Percentiles rank a stretch among this genome's conserved stretches.
Conservation (phyloP, 805 yeast species). For the Alloascoidea africana region DNA sequence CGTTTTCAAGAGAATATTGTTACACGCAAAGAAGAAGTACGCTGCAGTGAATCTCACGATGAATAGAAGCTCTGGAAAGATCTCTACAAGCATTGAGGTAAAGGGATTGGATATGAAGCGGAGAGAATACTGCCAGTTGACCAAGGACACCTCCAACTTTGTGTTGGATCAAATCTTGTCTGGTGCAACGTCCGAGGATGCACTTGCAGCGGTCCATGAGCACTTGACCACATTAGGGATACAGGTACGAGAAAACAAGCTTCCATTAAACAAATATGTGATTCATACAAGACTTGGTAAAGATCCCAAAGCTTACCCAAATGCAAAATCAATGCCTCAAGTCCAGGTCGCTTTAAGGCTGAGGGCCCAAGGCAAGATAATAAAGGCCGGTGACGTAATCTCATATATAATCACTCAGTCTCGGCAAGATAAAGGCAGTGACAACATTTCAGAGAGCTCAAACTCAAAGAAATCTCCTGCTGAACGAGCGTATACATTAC, state of each 20-base stretch:
- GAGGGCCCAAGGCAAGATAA: constrained; percentile 69
- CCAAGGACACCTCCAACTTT: constrained; percentile 73
- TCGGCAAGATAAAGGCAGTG: constrained; percentile 20
- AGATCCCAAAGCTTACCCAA: constrained; percentile 75
- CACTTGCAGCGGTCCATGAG: constrained; percentile 53
- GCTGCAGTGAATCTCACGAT: constrained; percentile 68
- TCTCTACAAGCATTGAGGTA: constrained; percentile 56
- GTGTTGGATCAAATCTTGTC: constrained; percentile 59
- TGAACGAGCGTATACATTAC: constrained; percentile 72
- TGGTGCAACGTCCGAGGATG: constrained; percentile 66
- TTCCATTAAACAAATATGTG: constrained; percentile 52
- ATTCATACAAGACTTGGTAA: constrained; percentile 84
- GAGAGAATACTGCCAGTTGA: constrained; percentile 88
- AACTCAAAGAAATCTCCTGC: constrained; percentile 28
- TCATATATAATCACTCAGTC: constrained; percentile 64
- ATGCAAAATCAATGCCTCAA: constrained; percentile 63
- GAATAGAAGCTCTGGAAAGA: constrained; percentile 34
- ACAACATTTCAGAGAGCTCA: constrained; percentile 7
- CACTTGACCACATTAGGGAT: constrained; percentile 47
- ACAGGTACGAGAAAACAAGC: constrained; percentile 43
- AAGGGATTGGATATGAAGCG: constrained; percentile 96
- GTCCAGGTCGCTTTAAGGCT: constrained; percentile 83
- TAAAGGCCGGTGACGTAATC: constrained; percentile 81
- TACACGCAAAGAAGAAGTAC: constrained; percentile 94
- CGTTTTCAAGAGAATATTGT: constrained; percentile 66